Base-by-base conservation (phyloP, 306 rosid genomes). In the Trichosanthes truncata region DNA sequence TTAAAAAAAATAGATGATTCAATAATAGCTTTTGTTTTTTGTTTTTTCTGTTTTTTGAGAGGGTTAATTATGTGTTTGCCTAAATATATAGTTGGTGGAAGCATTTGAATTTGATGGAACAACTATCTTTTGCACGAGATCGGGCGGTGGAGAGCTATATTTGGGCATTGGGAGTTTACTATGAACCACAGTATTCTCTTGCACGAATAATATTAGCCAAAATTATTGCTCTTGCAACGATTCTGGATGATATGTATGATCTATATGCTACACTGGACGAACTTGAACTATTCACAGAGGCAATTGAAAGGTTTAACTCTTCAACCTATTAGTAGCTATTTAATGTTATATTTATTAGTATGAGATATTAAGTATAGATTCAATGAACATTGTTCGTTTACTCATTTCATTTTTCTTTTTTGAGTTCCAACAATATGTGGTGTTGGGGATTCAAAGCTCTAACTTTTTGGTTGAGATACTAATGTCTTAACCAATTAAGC, bases 61-160 rank as follows among this genome's bases (percentile, higher is more conserved):
- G 10, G 0, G 10, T 12, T 12, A 9, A 29, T n/a, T n/a, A n/a
- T 29, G 17, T 59, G 1, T 55, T 12, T 2, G 4, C 0, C 0
- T 59, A 11, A 59, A 59, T 61, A 1, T 59, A 0, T 61, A 61
- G 67, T 52, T 87, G 91, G 93, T 87, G 87, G 89, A 85, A 84
- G 4, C 80, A 82, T 9, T 65, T 87, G 35, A 83, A 84, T 41
- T 31, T 79, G 7, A 20, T 20, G 43, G 52, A 2, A 15, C 67
- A 81, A 59, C 72, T 81, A 15, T 76, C 89, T 0, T 89, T 82
- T 79, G 63, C 78, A 13, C 76, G 90, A 57, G 86, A 87, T 65
- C 83, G 93, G 33, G 33, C 83, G 10, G 87, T 86, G n/a, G 95
- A 90, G 78, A 43, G 52, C 49, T 86, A 79, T 77, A 79, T 87